phyloP scores from a whole-genome alignment of 176 grass and related monocot species.

The bread wheat (Triticum aestivum) region DNA sequence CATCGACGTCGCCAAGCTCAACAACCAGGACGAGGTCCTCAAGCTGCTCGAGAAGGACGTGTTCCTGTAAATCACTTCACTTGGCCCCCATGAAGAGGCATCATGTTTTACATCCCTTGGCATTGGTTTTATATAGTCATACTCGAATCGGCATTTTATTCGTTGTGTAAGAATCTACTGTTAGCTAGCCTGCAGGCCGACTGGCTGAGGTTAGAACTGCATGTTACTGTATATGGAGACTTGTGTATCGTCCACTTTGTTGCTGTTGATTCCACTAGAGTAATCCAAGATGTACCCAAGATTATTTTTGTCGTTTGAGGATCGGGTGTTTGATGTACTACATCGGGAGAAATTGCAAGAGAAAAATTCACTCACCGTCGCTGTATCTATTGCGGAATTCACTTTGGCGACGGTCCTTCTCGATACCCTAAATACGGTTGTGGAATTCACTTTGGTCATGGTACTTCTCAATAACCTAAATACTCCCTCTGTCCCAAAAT shows the following conservation, averaged over 20 bases:
- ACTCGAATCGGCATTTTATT: constrained; percentile 3
- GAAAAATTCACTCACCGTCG: too few species aligned
- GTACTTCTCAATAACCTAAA: too few species aligned
- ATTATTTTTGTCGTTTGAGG: not conserved
- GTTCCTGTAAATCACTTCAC: constrained; percentile 51
- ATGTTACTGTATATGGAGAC: not conserved
- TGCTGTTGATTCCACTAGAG: constrained; percentile 16
- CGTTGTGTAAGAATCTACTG: constrained; percentile 18
- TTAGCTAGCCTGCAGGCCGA: constrained; percentile 15
- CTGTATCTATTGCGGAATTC: too few species aligned
- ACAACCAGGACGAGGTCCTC: constrained; percentile 81
- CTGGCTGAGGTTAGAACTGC: constrained; percentile 11
- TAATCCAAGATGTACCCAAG: not conserved
- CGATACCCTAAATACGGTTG: too few species aligned
- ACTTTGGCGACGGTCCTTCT: too few species aligned
- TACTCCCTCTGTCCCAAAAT: too few species aligned
- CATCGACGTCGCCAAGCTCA: constrained; percentile 88
- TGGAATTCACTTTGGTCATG: too few species aligned
- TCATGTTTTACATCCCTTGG: constrained; percentile 9
- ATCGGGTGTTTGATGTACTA: too few species aligned
- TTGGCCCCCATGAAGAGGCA: not conserved
- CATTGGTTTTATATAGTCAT: constrained; percentile 33
- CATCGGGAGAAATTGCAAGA: too few species aligned
- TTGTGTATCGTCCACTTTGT: not conserved
- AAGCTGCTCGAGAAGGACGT: constrained; percentile 86